These are phyloP conservation scores for Podila clonocystis DNA, from an alignment of 192 early-diverging fungal genomes.

Conservation along the genomic window DNA sequence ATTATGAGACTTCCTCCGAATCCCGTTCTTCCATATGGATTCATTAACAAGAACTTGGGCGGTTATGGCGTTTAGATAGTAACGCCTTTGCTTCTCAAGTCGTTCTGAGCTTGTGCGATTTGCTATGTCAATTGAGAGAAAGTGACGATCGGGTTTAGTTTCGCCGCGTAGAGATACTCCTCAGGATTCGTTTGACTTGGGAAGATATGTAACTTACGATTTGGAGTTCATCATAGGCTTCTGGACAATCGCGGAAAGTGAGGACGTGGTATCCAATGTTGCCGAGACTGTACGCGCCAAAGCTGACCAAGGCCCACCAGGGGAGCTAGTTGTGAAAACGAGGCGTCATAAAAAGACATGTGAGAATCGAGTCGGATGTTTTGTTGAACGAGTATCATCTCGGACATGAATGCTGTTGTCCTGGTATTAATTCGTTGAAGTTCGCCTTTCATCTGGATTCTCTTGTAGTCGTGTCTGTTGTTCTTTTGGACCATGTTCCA, in stretches of 20 bases:
- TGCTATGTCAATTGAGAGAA: constrained; percentile 63
- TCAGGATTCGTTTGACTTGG: too few relatives aligned
- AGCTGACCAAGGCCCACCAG: constrained; percentile 80
- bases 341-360: not conserved
- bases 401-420: too few relatives aligned
- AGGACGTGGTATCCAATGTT: constrained; percentile 88
- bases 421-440: not conserved
- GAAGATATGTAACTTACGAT: constrained; percentile 58
- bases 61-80: constrained; percentile 42
- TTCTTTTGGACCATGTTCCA: too few relatives aligned
- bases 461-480: too few relatives aligned
- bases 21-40: too few relatives aligned
- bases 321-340: constrained; percentile 65
- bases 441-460: too few relatives aligned
- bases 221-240: constrained; percentile 86
- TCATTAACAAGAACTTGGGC: not conserved
- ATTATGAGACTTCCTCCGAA: not conserved
- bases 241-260: constrained; percentile 93
- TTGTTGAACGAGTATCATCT: too few relatives aligned
- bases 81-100: constrained; percentile 79
- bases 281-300: constrained; percentile 90
- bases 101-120: constrained; percentile 83
- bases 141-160: not conserved
- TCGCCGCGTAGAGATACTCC: too few relatives aligned
- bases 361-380: too few relatives aligned